A percentile compares a stretch with the other conserved stretches of the same genome.
Conservation (phyloP, 2,329 filamentous ascomycete genomes). For the Neonectria punicea region DNA sequence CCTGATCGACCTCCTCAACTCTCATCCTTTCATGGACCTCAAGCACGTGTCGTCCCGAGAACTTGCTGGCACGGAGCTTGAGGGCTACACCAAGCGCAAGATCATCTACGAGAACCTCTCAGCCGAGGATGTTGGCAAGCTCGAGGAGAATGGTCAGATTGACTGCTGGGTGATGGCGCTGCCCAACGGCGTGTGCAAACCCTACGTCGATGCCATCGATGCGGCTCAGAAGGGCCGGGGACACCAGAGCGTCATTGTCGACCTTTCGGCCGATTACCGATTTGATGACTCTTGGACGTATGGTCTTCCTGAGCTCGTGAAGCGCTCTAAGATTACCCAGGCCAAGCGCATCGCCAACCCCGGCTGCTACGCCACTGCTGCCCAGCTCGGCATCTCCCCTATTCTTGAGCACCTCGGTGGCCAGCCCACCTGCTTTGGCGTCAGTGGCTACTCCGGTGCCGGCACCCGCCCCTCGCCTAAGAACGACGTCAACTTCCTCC, state of each 20-base stretch:
- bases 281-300: slow-evolving; percentile 85
- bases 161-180: slow-evolving; percentile 99
- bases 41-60: slow-evolving; percentile 94
- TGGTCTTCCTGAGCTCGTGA: slow-evolving; percentile 86
- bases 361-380: slow-evolving; percentile 94
- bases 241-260: slow-evolving; percentile 81
- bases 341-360: slow-evolving; percentile 90
- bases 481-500: slow-evolving; percentile 87
- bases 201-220: slow-evolving; percentile 89
- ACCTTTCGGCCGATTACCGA: slow-evolving; percentile 96
- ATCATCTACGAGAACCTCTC: slow-evolving; percentile 92
- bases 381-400: slow-evolving; percentile 88
- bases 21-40: slow-evolving; percentile 90
- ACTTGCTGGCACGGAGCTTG: slow-evolving; percentile 83
- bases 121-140: slow-evolving; percentile 84
- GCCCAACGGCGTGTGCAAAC: slow-evolving; percentile 93
- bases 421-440: slow-evolving; percentile 86
- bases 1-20: slow-evolving; percentile 85
- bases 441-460: slow-evolving; percentile 90
- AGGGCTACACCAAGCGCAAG: slow-evolving; percentile 90
- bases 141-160: slow-evolving; percentile 85
- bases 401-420: slow-evolving; percentile 80
- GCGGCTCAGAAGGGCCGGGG: slow-evolving; percentile 66
- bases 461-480: slow-evolving; percentile 88
- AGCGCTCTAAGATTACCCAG: slow-evolving; percentile 78